phyloP scores from a whole-genome alignment of 768 basidiomycete species.

The Leucocoprinus birnbaumii region DNA sequence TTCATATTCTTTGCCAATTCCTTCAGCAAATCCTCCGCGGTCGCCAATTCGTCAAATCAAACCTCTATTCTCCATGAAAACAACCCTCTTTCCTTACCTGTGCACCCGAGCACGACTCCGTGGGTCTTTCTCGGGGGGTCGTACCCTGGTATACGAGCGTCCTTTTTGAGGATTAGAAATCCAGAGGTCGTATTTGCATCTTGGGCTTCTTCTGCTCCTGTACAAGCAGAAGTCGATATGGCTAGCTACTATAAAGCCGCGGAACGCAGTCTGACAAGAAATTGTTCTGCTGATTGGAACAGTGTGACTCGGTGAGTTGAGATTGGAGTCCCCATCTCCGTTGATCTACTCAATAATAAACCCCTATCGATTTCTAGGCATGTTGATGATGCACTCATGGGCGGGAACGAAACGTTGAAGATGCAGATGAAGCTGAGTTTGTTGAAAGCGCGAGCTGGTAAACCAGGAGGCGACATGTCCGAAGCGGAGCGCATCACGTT shows the following conservation, averaged over 20 bases:
- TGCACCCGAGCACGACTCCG: conserved; percentile 41
- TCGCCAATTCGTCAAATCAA: neutral
- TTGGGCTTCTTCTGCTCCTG: conserved; percentile 50
- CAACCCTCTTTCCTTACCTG: conserved; percentile 14
- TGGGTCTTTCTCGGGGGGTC: conserved; percentile 51
- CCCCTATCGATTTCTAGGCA: conserved; percentile 22
- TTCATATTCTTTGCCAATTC: conserved; percentile 46
- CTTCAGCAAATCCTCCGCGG: conserved; percentile 21
- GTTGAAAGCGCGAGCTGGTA: conserved; percentile 37
- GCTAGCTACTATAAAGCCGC: conserved; percentile 47
- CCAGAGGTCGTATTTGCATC: conserved; percentile 42
- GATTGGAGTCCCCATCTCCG: neutral
- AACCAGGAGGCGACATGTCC: conserved; percentile 39
- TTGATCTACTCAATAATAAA: neutral
- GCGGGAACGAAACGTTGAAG: conserved; percentile 27
- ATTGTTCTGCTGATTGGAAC: conserved; percentile 52
- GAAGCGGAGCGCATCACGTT: conserved; percentile 31
- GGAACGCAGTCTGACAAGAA: conserved; percentile 44
- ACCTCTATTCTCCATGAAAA: neutral
- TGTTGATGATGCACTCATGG: conserved; percentile 33
- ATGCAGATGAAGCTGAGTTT: conserved; percentile 40
- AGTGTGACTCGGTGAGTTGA: conserved; percentile 30
- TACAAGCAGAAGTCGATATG: conserved; percentile 50
- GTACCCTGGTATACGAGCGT: conserved; percentile 44
- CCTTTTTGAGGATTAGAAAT: conserved; percentile 43